These are phyloP conservation scores for Grosmannia huntii DNA, from an alignment of 2,329 filamentous ascomycete species.

Conservation along the genomic window DNA sequence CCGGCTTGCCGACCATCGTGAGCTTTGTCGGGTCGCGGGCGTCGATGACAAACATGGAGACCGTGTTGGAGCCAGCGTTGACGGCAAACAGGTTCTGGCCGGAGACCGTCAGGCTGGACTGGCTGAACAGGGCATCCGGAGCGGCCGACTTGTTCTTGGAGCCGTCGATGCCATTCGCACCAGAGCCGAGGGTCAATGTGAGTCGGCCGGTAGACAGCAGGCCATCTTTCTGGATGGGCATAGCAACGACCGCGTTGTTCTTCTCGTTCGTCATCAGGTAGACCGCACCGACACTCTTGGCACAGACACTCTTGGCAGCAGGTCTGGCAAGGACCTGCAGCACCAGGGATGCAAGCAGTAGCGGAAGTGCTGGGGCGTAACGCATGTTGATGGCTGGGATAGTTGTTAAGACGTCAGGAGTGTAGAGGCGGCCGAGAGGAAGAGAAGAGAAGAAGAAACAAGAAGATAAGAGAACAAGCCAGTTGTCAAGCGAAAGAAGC, in stretches of 20 bases:
- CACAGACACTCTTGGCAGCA: not conserved
- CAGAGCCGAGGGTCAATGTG: not conserved
- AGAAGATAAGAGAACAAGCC: not conserved
- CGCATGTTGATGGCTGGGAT: not conserved
- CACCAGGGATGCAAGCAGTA: not conserved
- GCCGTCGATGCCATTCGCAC: constrained; percentile 18
- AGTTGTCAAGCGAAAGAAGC: not conserved
- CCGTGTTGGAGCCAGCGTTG: constrained; percentile 36
- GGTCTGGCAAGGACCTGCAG: not conserved
- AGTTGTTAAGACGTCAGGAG: not conserved
- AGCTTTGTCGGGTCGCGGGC: constrained; percentile 28
- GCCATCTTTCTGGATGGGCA: not conserved
- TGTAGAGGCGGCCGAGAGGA: not conserved
- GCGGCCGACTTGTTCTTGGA: constrained; percentile 23
- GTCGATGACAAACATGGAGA: constrained; percentile 35
- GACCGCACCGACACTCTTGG: not conserved
- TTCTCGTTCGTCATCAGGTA: not conserved
- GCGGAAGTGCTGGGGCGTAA: not conserved
- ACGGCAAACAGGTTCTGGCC: constrained; percentile 39
- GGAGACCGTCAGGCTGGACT: constrained; percentile 20
- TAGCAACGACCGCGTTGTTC: not conserved
- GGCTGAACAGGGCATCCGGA: constrained; percentile 38
- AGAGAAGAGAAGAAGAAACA: not conserved
- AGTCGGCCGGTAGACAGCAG: not conserved
- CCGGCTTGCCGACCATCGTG: constrained; percentile 18